These are phyloP conservation scores for Candida albicans DNA, from an alignment of 1,139 yeast species.

Conservation along the genomic window DNA sequence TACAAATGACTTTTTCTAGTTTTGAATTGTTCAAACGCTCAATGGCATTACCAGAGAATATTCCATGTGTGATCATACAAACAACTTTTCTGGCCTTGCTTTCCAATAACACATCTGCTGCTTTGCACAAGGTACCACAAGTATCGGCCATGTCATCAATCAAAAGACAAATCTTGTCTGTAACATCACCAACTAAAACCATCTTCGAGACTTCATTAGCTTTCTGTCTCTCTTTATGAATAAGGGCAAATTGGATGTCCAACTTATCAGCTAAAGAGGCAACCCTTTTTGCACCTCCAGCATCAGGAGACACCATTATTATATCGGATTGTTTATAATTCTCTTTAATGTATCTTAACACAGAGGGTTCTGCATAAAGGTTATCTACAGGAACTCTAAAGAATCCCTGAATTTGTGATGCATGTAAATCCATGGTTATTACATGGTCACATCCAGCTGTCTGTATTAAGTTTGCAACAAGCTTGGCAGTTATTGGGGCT, in stretches of 20 bases:
- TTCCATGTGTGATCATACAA: constrained; percentile 96
- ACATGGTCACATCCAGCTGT: constrained; percentile 98
- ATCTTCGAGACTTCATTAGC: constrained; percentile 93
- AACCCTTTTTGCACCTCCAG: constrained; percentile 98
- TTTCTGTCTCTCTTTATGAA: constrained; percentile 93
- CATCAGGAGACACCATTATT: constrained; percentile 94
- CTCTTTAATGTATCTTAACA: constrained; percentile 82
- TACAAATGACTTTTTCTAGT: constrained; percentile 81
- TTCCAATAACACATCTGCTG: constrained; percentile 83
- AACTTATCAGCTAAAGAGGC: constrained; percentile 92
- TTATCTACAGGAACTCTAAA: constrained; percentile 96
- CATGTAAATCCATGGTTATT: constrained; percentile 96
- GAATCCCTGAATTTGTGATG: constrained; percentile 96
- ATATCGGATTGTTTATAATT: constrained; percentile 64
- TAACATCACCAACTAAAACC: constrained; percentile 97
- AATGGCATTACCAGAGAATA: constrained; percentile 84
- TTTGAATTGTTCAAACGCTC: constrained; percentile 77
- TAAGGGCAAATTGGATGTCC: constrained; percentile 91
- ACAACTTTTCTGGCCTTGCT: constrained; percentile 83
- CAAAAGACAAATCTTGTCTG: constrained; percentile 80
- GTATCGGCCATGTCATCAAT: constrained; percentile 99
- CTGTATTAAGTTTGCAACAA: constrained; percentile 91
- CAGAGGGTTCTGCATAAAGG: constrained; percentile 93
- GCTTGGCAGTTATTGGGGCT: constrained; percentile 96
- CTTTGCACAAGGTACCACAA: constrained; percentile 94